Base-by-base conservation (phyloP, 768 basidiomycete species). In the Kwoniella dendrophila region DNA sequence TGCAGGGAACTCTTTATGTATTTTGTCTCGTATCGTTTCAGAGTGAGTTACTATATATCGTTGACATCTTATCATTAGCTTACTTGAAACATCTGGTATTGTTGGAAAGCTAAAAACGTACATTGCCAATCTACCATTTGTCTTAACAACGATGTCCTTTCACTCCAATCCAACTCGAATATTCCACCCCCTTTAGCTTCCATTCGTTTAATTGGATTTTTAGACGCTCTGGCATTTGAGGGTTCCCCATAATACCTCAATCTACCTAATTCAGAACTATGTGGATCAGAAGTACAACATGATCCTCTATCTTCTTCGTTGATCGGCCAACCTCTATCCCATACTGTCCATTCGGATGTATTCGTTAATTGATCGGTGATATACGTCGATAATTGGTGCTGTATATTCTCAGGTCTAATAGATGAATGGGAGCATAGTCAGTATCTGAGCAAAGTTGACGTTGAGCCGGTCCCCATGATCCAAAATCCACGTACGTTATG, bases 91-190 rank as follows among this genome's bases (percentile, higher is more conserved):
- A 34, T 2, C 38, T 38, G n/a, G n/a, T n/a, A n/a, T 26, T 30
- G 22, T 10, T n/a, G 16, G 38, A 14, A 16, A 29, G 24, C 43
- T 24, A 22, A 18, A 8, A 51, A 69, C 74, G 59, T 62, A 75
- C 74, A 68, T 48, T 75, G 74, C 74, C 74, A 75, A 60, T 75
- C 74, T 0, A 75, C 74, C 64, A 75, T 3, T 49, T 75, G 74
- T 32, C 74, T 58, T 3, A 75, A 43, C 33, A 75, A 36, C 26
- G 62, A 63, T 6, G 56, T 67, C 20, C 72, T 26, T 41, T 75
- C 74, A 24, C 44, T 44, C 74, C 74, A 75, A 59, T 71, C 64
- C 59, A 75, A 32, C 48, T 73, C 71, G 56, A 73, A 75, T n/a
- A 75, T 38, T 6, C 74, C 74, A n/a, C 64, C 66, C 1, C 69